phyloP scores from a whole-genome alignment of 345 rosid species.

The Salix purpurea region DNA sequence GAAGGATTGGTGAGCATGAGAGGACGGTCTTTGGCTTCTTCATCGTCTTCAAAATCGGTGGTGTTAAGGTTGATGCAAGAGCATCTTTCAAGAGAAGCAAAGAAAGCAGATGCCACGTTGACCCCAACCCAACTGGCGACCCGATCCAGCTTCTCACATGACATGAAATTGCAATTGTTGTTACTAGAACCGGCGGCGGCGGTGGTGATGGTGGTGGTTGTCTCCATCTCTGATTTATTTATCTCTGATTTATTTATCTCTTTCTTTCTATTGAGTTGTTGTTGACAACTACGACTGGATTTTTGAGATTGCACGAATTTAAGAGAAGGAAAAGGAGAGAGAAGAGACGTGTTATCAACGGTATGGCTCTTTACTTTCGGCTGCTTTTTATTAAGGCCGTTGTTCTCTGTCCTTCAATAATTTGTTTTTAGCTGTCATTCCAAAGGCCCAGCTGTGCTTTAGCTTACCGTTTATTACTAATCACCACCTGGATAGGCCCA shows the following conservation, averaged over 20 bases:
- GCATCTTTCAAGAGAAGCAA: constrained; percentile 63
- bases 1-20: constrained; percentile 41
- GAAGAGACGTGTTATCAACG: neutral
- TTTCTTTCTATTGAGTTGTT: neutral
- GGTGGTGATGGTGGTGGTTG: neutral
- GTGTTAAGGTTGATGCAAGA: constrained; percentile 69
- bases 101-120: constrained; percentile 61
- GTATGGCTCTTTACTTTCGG: neutral
- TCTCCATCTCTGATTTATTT: constrained; percentile 1
- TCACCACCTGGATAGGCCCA: no score
- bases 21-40: constrained; percentile 50
- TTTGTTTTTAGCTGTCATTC: neutral
- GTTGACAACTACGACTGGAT: neutral
- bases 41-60: constrained; percentile 51
- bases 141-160: constrained; percentile 60
- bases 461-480: no score
- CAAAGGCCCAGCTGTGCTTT: neutral
- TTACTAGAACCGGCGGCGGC: neutral
- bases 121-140: constrained; percentile 59
- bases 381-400: neutral
- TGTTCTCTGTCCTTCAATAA: constrained; percentile 7
- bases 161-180: constrained; percentile 40
- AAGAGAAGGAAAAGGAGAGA: no score
- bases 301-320: no score
- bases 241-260: neutral